Evolutionary conservation across 805 yeast species (phyloP), one percentile per base, ranked within the genome.

Genomic region (Tetrapisispora iriomotensis): DNA sequence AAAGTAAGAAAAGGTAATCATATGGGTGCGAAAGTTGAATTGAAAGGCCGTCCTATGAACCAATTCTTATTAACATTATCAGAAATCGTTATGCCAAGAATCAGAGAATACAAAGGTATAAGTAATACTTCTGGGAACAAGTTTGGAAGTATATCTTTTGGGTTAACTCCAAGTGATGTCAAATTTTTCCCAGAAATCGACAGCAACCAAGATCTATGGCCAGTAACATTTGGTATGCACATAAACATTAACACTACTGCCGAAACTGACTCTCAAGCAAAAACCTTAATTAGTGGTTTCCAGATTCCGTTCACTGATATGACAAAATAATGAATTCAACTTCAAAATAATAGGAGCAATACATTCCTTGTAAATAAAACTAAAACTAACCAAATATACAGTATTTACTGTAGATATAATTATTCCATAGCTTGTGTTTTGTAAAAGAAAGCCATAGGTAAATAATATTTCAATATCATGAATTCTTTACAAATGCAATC

Each of bases 181-280:
- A 77, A 75, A 52, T 72, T 71, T 55, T 92, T 92, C 73, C 99
- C 99, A 3, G 98, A 92, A 64, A 77, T 92, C 45, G 95, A 88
- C 57, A 75, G 79, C 42, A 86, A 82, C 62, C 86, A 80, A 58
- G 97, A 90, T 60, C 67, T 82, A 47, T 92, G 90, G 84, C 88
- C 95, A 28, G 75, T 70, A 47, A 76, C 87, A 23, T 85, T 79
- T 57, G 96, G 96, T 42, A 72, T 90, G 70, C 82, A 86, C 57
- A 70, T 92, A 41, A 82, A 85, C 29, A 65, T 92, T 49, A 83
- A 83, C 58, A 90, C 97, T 17, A 67, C 84, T 26, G 95, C 97
- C 7, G 86, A 87, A 64, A 78, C 86, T 17, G 96, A 88, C 57
- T 75, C 78, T 24, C 92, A 85, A 54, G 96, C 97, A 8, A 78